Conservation (phyloP, 495 filamentous ascomycete genomes). For the Neurospora tetraspora region DNA sequence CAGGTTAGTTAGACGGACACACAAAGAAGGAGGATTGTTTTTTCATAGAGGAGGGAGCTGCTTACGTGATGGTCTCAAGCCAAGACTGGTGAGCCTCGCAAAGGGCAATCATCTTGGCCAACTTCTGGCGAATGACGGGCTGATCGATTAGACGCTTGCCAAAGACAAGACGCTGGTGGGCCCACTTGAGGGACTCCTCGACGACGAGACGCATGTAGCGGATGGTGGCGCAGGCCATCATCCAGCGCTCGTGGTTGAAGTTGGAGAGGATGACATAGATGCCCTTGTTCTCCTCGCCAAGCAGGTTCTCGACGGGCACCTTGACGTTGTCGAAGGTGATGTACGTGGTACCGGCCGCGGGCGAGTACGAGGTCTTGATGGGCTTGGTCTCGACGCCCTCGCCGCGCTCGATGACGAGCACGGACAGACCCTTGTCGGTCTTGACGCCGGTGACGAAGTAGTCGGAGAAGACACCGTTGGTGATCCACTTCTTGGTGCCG, state of each 20-base stretch:
- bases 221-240: conserved; percentile 54
- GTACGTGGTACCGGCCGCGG: conserved; percentile 68
- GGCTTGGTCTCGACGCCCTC: conserved; percentile 63
- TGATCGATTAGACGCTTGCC: conserved; percentile 72
- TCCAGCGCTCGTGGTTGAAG: conserved; percentile 76
- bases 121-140: conserved; percentile 78
- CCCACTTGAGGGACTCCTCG: conserved; percentile 84
- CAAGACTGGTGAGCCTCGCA: conserved; percentile 75
- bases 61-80: conserved; percentile 59
- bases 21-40: too few relatives aligned
- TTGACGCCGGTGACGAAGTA: conserved; percentile 78
- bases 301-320: conserved; percentile 68
- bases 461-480: conserved; percentile 74
- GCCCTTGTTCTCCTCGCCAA: conserved; percentile 79
- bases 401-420: conserved; percentile 63
- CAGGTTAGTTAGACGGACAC: too few relatives aligned
- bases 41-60: too few relatives aligned
- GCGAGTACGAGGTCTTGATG: conserved; percentile 82
- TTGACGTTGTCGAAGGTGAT: conserved; percentile 82
- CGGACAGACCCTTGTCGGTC: conserved; percentile 73
- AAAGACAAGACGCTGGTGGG: conserved; percentile 82
- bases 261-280: conserved; percentile 83
- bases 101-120: conserved; percentile 81
- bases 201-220: conserved; percentile 58
- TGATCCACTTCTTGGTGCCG: conserved; percentile 92